phyloP scores from a whole-genome alignment of 805 yeast genomes.

The Lachancea meyersii region DNA sequence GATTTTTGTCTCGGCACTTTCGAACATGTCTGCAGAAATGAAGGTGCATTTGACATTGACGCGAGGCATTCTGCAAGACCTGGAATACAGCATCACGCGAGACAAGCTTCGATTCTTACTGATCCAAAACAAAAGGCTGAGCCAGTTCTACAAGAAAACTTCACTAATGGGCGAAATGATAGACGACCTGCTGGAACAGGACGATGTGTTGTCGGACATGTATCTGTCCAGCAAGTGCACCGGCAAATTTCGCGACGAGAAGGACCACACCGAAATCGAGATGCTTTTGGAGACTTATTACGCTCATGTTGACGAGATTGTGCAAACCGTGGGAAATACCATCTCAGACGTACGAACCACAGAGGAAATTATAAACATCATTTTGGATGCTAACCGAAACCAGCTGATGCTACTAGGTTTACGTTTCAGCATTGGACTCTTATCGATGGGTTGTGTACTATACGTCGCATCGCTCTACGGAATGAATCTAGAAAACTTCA shows the following conservation, averaged over 20 bases:
- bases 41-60: slow-evolving; percentile 75
- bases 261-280: slow-evolving; percentile 83
- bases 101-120: slow-evolving; percentile 70
- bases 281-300: slow-evolving; percentile 85
- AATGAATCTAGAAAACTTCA: slow-evolving; percentile 89
- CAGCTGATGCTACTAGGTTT: slow-evolving; percentile 84
- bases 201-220: slow-evolving; percentile 77
- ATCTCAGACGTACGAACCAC: slow-evolving; percentile 83
- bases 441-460: slow-evolving; percentile 75
- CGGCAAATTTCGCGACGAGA: slow-evolving; percentile 43
- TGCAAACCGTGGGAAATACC: slow-evolving; percentile 75
- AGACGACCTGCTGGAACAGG: slow-evolving; percentile 80
- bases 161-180: slow-evolving; percentile 73
- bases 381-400: slow-evolving; percentile 89
- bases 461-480: slow-evolving; percentile 87
- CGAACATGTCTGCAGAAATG: slow-evolving; percentile 79
- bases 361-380: slow-evolving; percentile 90
- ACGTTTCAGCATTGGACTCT: slow-evolving; percentile 72
- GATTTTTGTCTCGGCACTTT: slow-evolving; percentile 70
- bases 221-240: slow-evolving; percentile 59
- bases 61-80: slow-evolving; percentile 61
- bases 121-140: slow-evolving; percentile 76
- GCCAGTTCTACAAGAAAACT: slow-evolving; percentile 80
- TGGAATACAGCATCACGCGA: slow-evolving; percentile 78
- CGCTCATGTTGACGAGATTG: slow-evolving; percentile 87